A percentile compares a stretch with the other conserved stretches of the same genome.
These are phyloP conservation scores for Trichosanthes cucumerina DNA, from an alignment of 306 rosid species.

Conservation along the genomic window DNA sequence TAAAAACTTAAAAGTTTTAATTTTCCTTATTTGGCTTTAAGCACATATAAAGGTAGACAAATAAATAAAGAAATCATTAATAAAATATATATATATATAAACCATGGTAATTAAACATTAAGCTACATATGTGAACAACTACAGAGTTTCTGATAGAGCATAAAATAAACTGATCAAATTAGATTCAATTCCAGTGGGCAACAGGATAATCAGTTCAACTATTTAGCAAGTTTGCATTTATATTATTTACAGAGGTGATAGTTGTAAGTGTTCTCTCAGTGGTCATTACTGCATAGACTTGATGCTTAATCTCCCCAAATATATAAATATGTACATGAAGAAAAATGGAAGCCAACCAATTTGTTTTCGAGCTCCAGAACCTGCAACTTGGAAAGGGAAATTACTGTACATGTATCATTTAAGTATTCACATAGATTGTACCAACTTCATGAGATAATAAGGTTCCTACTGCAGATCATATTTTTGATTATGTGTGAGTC, in stretches of 20 bases:
- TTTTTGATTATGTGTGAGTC: background rate
- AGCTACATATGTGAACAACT: background rate
- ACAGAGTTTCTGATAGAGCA: background rate
- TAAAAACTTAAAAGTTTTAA: too few species aligned
- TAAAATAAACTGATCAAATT: background rate
- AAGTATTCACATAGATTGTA: background rate
- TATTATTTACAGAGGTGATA: slow-evolving; percentile 8
- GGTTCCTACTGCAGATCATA: background rate
- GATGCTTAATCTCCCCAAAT: background rate
- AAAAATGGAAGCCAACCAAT: background rate
- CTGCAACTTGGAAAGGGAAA: slow-evolving; percentile 5
- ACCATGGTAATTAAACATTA: background rate
- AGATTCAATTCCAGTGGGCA: background rate
- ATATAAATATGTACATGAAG: slow-evolving; percentile 8
- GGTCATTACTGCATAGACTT: background rate
- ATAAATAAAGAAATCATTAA: too few species aligned
- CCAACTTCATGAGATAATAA: background rate
- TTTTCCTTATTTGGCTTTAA: too few species aligned
- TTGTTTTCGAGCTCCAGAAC: background rate
- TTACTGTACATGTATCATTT: slow-evolving; percentile 3
- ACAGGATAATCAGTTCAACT: background rate
- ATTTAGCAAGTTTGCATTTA: background rate
- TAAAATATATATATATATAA: too few species aligned
- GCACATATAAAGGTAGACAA: too few species aligned
- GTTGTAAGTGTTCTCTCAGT: background rate